phyloP scores from a whole-genome alignment of 1,284 basidiomycete species.

The Boletus smithii region DNA sequence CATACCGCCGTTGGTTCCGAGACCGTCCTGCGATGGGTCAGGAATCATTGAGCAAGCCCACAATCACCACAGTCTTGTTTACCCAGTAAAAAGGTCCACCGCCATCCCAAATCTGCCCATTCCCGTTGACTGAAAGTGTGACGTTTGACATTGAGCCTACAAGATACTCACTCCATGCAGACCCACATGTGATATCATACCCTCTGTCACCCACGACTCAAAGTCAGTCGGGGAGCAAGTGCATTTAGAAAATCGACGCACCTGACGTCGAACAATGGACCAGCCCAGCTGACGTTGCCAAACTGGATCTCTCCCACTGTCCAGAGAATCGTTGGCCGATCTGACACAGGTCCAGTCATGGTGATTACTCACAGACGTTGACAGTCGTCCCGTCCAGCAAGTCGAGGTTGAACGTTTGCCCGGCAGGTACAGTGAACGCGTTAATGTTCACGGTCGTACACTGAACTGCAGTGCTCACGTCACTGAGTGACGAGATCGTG shows the following conservation, averaged over 20 bases:
- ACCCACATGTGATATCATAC: slow-evolving; percentile 39
- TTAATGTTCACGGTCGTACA: slow-evolving; percentile 39
- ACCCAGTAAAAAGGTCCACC: slow-evolving; percentile 44
- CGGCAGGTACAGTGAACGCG: slow-evolving; percentile 43
- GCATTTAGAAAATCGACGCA: slow-evolving; percentile 11
- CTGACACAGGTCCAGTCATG: background rate
- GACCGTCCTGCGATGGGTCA: slow-evolving; percentile 38
- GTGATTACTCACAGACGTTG: slow-evolving; percentile 29
- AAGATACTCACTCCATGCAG: background rate
- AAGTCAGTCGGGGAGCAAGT: background rate
- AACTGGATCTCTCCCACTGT: slow-evolving; percentile 47
- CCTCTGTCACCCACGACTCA: slow-evolving; percentile 35
- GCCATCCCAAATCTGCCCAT: slow-evolving; percentile 46
- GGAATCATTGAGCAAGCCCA: background rate
- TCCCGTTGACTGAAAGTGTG: slow-evolving; percentile 43
- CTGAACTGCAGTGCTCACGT: slow-evolving; percentile 32
- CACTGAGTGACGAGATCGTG: slow-evolving; percentile 35
- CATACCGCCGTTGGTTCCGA: slow-evolving; percentile 37
- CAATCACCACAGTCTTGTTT: background rate
- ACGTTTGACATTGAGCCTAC: background rate
- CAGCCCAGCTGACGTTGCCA: slow-evolving; percentile 39
- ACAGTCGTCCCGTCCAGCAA: slow-evolving; percentile 43
- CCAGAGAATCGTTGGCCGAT: background rate
- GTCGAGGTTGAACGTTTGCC: slow-evolving; percentile 38
- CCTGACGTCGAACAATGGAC: slow-evolving; percentile 37